A percentile compares a stretch with the other conserved stretches of the same genome.
These are phyloP conservation scores for Phylloporus sp. DNA, from an alignment of 768 basidiomycete species.

Conservation along the genomic window DNA sequence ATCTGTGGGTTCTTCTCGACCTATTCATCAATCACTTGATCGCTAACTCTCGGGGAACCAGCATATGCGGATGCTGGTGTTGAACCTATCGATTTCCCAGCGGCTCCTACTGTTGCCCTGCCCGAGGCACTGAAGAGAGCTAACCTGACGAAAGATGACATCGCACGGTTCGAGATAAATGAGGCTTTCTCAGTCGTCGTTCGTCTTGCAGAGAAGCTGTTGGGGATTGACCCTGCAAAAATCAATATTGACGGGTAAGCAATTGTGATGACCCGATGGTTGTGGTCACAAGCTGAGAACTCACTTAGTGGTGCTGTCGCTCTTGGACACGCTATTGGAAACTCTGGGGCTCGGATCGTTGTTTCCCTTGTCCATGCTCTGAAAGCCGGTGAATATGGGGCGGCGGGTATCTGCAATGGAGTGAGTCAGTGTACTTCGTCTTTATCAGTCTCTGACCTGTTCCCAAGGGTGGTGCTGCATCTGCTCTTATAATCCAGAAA, in stretches of 20 bases:
- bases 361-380: constrained; percentile 92
- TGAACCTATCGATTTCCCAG: constrained; percentile 95
- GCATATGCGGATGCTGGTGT: constrained; percentile 97
- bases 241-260: constrained; percentile 86
- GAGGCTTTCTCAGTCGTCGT: constrained; percentile 97
- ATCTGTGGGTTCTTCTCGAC: constrained; percentile 60
- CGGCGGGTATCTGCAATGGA: constrained; percentile 95
- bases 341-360: constrained; percentile 91
- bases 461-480: constrained; percentile 85
- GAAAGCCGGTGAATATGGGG: constrained; percentile 89
- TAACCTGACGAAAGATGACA: constrained; percentile 76
- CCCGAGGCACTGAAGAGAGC: constrained; percentile 87
- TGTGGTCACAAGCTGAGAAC: constrained; percentile 3
- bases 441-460: constrained; percentile 14
- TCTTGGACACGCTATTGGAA: constrained; percentile 94
- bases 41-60: constrained; percentile 30
- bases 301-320: constrained; percentile 86
- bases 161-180: constrained; percentile 93
- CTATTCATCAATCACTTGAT: neutral
- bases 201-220: constrained; percentile 83
- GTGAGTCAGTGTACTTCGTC: constrained; percentile 45
- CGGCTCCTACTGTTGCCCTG: constrained; percentile 88
- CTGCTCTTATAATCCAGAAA: constrained; percentile 85
- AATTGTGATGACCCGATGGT: constrained; percentile 1
- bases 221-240: constrained; percentile 80